A percentile compares a stretch with the other conserved stretches of the same genome.
These are phyloP conservation scores for Blepharisma japonicum DNA, from an alignment of 73 alveolate species.

Conservation along the genomic window DNA sequence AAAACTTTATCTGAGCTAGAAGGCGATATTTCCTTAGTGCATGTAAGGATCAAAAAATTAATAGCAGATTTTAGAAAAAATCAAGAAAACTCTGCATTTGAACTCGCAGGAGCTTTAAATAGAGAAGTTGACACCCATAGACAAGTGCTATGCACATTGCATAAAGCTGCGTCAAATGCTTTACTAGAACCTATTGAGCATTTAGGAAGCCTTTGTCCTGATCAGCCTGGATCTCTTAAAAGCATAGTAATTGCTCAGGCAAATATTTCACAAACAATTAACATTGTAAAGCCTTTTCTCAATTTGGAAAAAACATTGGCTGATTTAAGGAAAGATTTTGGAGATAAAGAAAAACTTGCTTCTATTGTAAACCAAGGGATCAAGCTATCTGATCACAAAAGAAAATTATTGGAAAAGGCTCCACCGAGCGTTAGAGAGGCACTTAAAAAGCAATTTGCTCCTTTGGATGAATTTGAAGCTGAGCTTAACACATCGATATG, in stretches of 20 bases:
- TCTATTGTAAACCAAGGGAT: background rate
- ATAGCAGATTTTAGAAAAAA: background rate
- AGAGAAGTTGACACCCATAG: constrained; percentile 1
- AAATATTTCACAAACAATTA: background rate
- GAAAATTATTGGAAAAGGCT: background rate
- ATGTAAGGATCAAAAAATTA: background rate
- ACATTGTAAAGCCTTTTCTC: constrained; percentile 8
- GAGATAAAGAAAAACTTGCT: background rate
- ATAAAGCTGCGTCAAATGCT: constrained; percentile 17
- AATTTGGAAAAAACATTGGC: background rate
- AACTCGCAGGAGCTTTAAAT: background rate
- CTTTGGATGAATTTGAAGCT: constrained; percentile 13
- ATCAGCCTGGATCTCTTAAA: background rate
- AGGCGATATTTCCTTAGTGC: background rate
- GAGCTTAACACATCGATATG: background rate
- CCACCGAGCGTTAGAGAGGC: background rate
- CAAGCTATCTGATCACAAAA: constrained; percentile 9
- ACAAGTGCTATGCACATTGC: constrained; percentile 10
- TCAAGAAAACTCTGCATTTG: constrained; percentile 24
- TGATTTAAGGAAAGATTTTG: background rate
- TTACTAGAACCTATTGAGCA: background rate
- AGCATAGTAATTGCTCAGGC: constrained; percentile 4
- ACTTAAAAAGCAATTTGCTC: background rate
- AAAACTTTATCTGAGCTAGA: constrained; percentile 22
- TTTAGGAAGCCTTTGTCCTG: background rate